Base-by-base conservation (phyloP, 768 basidiomycete species). In the Collybia sp. region DNA sequence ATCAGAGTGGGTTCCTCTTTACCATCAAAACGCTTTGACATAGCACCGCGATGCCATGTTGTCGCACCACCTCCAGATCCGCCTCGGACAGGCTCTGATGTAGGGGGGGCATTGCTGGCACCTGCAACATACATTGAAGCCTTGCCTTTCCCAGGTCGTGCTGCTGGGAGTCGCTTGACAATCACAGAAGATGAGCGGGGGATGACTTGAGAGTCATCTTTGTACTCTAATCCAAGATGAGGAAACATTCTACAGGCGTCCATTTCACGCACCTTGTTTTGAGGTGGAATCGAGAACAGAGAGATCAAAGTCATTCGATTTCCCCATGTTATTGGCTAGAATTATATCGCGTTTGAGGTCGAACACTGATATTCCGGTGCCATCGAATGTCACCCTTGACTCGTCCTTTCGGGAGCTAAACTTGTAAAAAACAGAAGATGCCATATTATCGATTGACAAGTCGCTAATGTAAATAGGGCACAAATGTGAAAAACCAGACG, bases 341-440 rank as follows among this genome's bases (percentile, higher is more conserved):
- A 99, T 95, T 62, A 99, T 91, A 70, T 98, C 96, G 75, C 86
- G 90, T 73, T 99, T 99, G 68, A 99, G 75, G 70, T 99, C 96
- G 76, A 97, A 98, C 57, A 98, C 93, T 60, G 93, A 93, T 62
- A 99, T 98, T 52, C 93, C 92, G 55, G 95, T 97, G 60, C 96
- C 96, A 64, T 99, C 95, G 74, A 99, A 97, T 44, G 91, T 85
- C 66, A 99, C 84, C 62, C 93, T 77, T 47, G 93, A 93, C 69
- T 98, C 95, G 72, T 89, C 85, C 72, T 79, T 90, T 65, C 91
- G 86, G 55, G 93, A 93, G 66, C 84, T 90, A 85, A 96, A 99
- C 71, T 87, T 88, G 83, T 95, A 97, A 72, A 93, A 96, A 64
- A 97, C 92, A 69, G 91, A 93, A 61, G 93, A 95, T 59, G 89